Evolutionary conservation across 1,139 yeast species (phyloP), one percentile per base, ranked within the genome.

Genomic region (Nadsonia starkeyi-henricii): DNA sequence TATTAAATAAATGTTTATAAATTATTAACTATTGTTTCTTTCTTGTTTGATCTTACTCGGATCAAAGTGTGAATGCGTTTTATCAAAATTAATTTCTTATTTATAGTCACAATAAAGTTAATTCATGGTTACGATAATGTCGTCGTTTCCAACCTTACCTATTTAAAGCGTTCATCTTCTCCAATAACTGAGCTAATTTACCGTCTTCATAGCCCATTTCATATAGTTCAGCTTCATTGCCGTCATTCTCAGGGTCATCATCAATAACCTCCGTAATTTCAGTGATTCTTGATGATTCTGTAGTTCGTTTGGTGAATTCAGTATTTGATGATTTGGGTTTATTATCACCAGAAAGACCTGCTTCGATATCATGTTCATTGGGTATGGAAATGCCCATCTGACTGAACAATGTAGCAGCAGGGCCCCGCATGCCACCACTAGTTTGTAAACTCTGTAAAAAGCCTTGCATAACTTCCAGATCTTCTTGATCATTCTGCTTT

Each of bases 361-460:
- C 21, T 15, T 21, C 37, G 12, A 26, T 43, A 18, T 43, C 45
- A 2, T n/a, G 7, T 5, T 23, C 37, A n/a, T 17, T 33, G 23
- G 37, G 19, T 1, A 45, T 42, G 19, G 21, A 42, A 19, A 54
- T 33, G 20, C 62, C 64, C 47, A 65, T 45, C 39, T 63, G 62
- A 15, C 61, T 60, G 9, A 67, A 54, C 20, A 67, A 54, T 13
- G 66, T 59, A 3, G 67, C 59, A 2, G 66, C 64, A 1, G 74
- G 74, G 0, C 73, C 72, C 4, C 57, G 58, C 7, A 57, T 54
- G 1, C 63, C 63, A 2, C 67, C 70, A 26, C 61, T 64, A 2
- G 62, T 49, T n/a, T 56, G 54, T 44, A 62, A 50, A 18, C 60
- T 56, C 46, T 57, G 53, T 43, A 62, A 50, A 44, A 63, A 53